Evolutionary conservation across 306 rosid genomes (phyloP), one percentile per base, ranked within the genome.

Genomic region (Crotalaria pallida): DNA sequence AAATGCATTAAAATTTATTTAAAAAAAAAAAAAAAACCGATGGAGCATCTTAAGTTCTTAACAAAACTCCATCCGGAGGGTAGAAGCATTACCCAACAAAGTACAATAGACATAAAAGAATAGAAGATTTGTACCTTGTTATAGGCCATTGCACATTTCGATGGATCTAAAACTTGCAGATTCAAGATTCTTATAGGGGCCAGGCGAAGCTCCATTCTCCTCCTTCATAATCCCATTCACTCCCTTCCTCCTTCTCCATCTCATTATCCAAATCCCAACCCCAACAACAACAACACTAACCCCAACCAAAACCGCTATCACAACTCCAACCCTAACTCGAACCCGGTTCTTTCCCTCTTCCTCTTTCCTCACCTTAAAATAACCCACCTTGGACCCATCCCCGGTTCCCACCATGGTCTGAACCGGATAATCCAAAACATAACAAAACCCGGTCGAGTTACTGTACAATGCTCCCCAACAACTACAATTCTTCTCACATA

Each of bases 151-250:
- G n/a, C 70, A 24, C 92, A 90, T 87, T 52, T 94, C 97, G 0
- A 90, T 79, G 5, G 85, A 78, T 67, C 81, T 84, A 76, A 88
- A 93, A 64, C 98, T 90, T 0, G 86, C 94, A 0, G 95, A 81
- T 1, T 83, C 87, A 10, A 90, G 90, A 88, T 88, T 87, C 83
- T 81, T 88, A 77, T 94, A 94, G 78, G 95, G 89, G 79, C 97
- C 96, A 67, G 98, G 86, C 17, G 81, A 84, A 43, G 75, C 76
- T 65, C 87, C 74, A 45, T 76, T 79, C 10, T 79, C 84, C 12
- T 85, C 83, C 29, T 69, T 84, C 59, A 24, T 10, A 9, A 77
- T 56, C 48, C 84, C 49, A 50, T 34, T 65, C 23, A 21, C 45
- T 17, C 75, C 79, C 1, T 19, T 60, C 33, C 47, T 72, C 65